Evolutionary conservation across 768 basidiomycete genomes (phyloP).

Genomic region (Suillus bovinus): DNA sequence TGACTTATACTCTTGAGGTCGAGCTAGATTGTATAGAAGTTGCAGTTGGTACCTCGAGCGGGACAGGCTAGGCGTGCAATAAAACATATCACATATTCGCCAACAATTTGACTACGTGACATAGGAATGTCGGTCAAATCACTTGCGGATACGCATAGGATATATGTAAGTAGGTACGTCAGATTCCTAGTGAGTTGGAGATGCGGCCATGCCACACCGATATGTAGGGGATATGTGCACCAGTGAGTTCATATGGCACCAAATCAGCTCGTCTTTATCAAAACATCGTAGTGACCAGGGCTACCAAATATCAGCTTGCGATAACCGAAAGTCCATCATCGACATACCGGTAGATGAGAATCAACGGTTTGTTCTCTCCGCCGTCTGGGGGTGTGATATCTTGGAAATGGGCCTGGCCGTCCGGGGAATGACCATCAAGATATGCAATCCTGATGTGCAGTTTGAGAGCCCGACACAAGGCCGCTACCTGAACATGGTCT

Average conservation of each 20-base stretch:
- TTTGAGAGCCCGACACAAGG: constrained; percentile 66
- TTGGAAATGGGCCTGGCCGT: constrained; percentile 64
- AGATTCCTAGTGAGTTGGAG: neutral
- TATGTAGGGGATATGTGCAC: neutral
- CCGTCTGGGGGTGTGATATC: constrained; percentile 44
- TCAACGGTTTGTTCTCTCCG: constrained; percentile 50
- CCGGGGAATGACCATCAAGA: constrained; percentile 61
- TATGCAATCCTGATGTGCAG: constrained; percentile 77
- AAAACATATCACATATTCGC: neutral
- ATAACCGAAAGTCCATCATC: constrained; percentile 2
- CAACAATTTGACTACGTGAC: neutral
- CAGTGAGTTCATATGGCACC: neutral
- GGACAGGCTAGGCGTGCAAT: neutral
- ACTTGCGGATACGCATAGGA: neutral
- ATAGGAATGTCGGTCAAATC: neutral
- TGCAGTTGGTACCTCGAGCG: neutral
- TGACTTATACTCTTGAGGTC: neutral
- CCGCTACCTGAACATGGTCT: constrained; percentile 85
- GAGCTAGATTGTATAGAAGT: neutral
- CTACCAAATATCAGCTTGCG: constrained; percentile 37
- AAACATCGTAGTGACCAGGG: constrained; percentile 88
- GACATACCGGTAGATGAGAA: constrained; percentile 73
- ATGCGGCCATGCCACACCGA: neutral
- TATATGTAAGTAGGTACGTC: too few species aligned
- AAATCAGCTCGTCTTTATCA: constrained; percentile 17